Percentiles rank a stretch among this genome's conserved stretches.
Conservation (phyloP, 805 yeast genomes). For the Wickerhamiella galacta region DNA sequence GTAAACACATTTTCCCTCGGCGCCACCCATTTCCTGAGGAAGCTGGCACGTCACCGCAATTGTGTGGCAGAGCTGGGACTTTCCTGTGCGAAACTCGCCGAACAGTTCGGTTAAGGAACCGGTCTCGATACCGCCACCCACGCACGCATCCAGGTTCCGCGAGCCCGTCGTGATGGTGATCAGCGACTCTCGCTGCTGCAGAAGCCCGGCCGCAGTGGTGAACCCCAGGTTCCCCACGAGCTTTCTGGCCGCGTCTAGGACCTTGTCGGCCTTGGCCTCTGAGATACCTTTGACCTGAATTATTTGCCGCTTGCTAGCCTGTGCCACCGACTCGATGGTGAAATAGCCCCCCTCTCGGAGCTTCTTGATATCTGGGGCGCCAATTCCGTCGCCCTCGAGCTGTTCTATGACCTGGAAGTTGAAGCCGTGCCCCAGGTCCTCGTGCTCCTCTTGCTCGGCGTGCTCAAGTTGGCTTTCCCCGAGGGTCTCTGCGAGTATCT, state of each 20-base stretch:
- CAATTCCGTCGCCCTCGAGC: conserved; percentile 64
- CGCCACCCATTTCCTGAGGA: conserved; percentile 95
- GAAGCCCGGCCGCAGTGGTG: conserved; percentile 92
- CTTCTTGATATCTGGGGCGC: conserved; percentile 60
- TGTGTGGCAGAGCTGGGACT: conserved; percentile 92
- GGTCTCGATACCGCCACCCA: conserved; percentile 95
- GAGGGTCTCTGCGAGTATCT: not conserved
- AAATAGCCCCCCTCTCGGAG: conserved; percentile 68
- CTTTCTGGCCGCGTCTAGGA: conserved; percentile 68
- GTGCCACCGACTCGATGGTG: conserved; percentile 86
- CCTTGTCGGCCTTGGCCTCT: conserved; percentile 83
- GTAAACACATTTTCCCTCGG: conserved; percentile 91
- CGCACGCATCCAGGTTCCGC: conserved; percentile 73
- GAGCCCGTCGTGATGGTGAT: conserved; percentile 93
- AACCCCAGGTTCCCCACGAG: conserved; percentile 80
- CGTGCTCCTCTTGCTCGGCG: not conserved
- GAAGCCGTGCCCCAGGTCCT: not conserved
- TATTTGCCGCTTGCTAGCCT: conserved; percentile 71
- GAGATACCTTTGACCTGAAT: conserved; percentile 77
- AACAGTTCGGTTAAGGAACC: conserved; percentile 92
- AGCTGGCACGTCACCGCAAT: conserved; percentile 92
- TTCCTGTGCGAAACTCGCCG: conserved; percentile 97
- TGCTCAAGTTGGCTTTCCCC: not conserved
- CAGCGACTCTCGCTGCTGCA: conserved; percentile 72
- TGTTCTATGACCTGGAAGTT: conserved; percentile 7